Base-by-base conservation (phyloP, 2,329 filamentous ascomycete species). In the Penicillium vulpinum region DNA sequence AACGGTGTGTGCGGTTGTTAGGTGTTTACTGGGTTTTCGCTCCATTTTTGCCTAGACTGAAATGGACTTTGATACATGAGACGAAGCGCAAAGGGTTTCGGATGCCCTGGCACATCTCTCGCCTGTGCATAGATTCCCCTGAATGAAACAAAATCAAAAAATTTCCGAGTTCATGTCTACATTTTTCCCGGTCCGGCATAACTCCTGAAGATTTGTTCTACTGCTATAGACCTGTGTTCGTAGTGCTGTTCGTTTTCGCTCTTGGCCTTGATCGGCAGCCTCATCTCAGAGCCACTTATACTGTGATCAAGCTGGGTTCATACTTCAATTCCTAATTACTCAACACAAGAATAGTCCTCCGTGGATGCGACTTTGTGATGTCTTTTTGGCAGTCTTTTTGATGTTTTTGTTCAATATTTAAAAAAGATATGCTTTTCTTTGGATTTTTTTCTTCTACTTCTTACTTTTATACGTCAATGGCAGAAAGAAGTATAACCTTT, bases 101-200 rank as follows among this genome's bases (percentile, higher is more conserved):
- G 72, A 70, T 71, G 69, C 70, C 68, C 71, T 70, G 67, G 72
- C 69, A 70, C 71, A 69, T 66, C 60, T 68, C 61, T 64, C 65
- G 69, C 67, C 66, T 74, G 71, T 74, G 73, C 73, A 76, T 76
- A 76, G 71, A 76, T 74, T 75, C 73, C 72, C 71, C 71, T 70
- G 68, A 74, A 75, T 75, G 72, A 75, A 69, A 72, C 70, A 71
- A 74, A 71, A 71, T 70, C 70, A 66, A 70, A 72, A 73, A 69
- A 67, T 65, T 64, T 68, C 67, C 65, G 66, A 66, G 66, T 67
- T 73, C 58, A 61, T 56, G 48, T 43, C 49, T 29, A 45, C 24
- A 41, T 33, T 39, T 52, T 51, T 52, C 35, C 28, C 24, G 40
- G 16, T 21, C 18, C 36, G 21, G 16, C 31, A 43, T 50, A 29